phyloP scores from a whole-genome alignment of 2,329 filamentous ascomycete genomes.

The Orbilia blumenaviensis region DNA sequence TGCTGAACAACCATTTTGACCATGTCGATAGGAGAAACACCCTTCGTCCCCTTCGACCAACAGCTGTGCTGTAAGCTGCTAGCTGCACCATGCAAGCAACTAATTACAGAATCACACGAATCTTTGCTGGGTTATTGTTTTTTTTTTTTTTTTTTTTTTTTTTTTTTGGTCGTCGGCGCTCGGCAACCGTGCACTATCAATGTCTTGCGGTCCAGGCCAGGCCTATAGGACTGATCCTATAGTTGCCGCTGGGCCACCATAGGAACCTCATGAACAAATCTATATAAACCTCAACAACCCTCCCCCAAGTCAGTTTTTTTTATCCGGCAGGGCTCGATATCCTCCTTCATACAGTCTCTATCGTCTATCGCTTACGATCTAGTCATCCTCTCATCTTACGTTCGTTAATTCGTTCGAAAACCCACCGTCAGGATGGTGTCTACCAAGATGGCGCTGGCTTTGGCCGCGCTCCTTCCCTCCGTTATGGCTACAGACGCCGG shows the following conservation, averaged over 20 bases:
- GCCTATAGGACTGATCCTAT: slow-evolving; percentile 9
- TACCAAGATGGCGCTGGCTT: slow-evolving; percentile 24
- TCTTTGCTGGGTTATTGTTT: neutral
- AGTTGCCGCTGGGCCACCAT: neutral
- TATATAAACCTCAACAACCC: slow-evolving; percentile 49
- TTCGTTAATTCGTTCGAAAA: slow-evolving; percentile 26
- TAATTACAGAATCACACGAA: slow-evolving; percentile 44
- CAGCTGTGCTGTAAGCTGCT: slow-evolving; percentile 12
- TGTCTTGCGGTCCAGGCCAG: slow-evolving; percentile 23
- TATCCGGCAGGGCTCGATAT: slow-evolving; percentile 33
- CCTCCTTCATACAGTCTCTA: slow-evolving; percentile 34
- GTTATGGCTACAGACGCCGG: slow-evolving; percentile 26
- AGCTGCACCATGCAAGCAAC: slow-evolving; percentile 10
- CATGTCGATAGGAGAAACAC: slow-evolving; percentile 29
- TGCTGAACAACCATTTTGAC: slow-evolving; percentile 24
- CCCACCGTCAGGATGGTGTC: slow-evolving; percentile 23
- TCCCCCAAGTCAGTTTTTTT: slow-evolving; percentile 3
- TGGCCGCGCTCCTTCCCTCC: slow-evolving; percentile 32
- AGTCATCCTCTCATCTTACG: neutral
- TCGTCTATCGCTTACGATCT: slow-evolving; percentile 21
- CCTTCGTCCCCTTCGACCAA: slow-evolving; percentile 21
- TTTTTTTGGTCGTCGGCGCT: slow-evolving; percentile 8
- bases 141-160: neutral
- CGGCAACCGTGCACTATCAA: slow-evolving; percentile 34
- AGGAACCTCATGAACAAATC: slow-evolving; percentile 15